These are phyloP conservation scores for Melampsora americana DNA, from an alignment of 1,284 basidiomycete genomes.

Conservation along the genomic window DNA sequence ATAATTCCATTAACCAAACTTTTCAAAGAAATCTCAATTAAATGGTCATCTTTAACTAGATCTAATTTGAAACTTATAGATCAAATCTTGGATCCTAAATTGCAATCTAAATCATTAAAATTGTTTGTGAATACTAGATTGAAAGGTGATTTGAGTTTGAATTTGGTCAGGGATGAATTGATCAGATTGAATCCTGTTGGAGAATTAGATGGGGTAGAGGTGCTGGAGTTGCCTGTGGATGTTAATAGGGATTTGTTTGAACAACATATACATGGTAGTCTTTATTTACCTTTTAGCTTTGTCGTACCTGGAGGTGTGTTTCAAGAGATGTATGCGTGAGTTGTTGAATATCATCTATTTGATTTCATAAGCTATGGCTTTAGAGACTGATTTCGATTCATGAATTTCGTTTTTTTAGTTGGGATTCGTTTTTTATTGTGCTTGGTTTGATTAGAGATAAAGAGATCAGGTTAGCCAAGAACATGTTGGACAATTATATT, in stretches of 20 bases:
- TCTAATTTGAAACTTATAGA: conserved; percentile 26
- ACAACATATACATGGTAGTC: conserved; percentile 14
- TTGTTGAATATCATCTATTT: background rate
- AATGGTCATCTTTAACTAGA: conserved; percentile 20
- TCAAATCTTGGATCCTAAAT: conserved; percentile 20
- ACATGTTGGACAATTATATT: conserved; percentile 42
- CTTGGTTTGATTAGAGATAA: conserved; percentile 36
- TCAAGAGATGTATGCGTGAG: conserved; percentile 44
- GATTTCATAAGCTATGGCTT: too few relatives aligned
- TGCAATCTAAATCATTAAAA: background rate
- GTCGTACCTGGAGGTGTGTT: conserved; percentile 39
- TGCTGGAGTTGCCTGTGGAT: conserved; percentile 17
- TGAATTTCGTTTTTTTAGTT: too few relatives aligned
- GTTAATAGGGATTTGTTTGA: background rate
- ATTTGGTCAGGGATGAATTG: background rate
- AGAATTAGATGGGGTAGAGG: conserved; percentile 12
- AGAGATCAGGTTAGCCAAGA: conserved; percentile 22
- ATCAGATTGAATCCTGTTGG: conserved; percentile 12
- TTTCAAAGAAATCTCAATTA: conserved; percentile 9
- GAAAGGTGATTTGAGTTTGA: background rate
- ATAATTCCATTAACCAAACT: background rate
- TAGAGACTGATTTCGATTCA: too few relatives aligned
- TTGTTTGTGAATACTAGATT: background rate
- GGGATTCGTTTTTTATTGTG: conserved; percentile 38
- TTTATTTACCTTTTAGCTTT: conserved; percentile 34